Conservation (phyloP, 176 grass and related monocot genomes). For the Lolium rigidum region DNA sequence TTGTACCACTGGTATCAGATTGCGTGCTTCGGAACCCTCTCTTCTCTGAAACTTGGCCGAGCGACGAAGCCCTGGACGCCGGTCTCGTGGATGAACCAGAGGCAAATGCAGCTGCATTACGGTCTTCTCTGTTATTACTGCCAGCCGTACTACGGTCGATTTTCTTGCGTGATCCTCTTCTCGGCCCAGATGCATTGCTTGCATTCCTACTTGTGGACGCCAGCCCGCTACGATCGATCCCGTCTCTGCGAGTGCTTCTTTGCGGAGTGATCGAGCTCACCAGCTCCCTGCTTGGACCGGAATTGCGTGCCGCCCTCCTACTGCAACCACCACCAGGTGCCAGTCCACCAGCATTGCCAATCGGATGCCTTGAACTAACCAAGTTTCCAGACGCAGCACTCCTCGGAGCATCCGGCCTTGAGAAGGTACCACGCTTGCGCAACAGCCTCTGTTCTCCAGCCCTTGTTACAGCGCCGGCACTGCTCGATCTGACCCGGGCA, state of each 20-base stretch:
- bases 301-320: slow-evolving; percentile 3
- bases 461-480: slow-evolving; percentile 10
- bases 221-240: slow-evolving; percentile 38
- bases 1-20: neutral
- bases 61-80: neutral
- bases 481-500: slow-evolving; percentile 30
- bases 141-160: neutral
- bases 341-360: neutral
- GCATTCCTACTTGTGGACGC: slow-evolving; percentile 30
- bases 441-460: slow-evolving; percentile 45
- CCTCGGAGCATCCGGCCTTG: slow-evolving; percentile 27
- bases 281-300: slow-evolving; percentile 39
- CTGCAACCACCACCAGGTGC: neutral
- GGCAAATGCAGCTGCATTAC: slow-evolving; percentile 31
- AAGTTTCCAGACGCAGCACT: neutral
- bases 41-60: slow-evolving; percentile 36
- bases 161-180: slow-evolving; percentile 55
- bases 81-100: slow-evolving; percentile 45
- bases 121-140: slow-evolving; percentile 28
- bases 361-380: neutral
- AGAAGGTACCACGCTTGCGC: slow-evolving; percentile 50
- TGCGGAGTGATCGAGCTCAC: slow-evolving; percentile 1
- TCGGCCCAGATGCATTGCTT: slow-evolving; percentile 42
- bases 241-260: slow-evolving; percentile 18
- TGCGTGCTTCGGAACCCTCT: slow-evolving; percentile 2